These are phyloP conservation scores for Camillea tinctor DNA, from an alignment of 2,329 filamentous ascomycete species.

Conservation along the genomic window DNA sequence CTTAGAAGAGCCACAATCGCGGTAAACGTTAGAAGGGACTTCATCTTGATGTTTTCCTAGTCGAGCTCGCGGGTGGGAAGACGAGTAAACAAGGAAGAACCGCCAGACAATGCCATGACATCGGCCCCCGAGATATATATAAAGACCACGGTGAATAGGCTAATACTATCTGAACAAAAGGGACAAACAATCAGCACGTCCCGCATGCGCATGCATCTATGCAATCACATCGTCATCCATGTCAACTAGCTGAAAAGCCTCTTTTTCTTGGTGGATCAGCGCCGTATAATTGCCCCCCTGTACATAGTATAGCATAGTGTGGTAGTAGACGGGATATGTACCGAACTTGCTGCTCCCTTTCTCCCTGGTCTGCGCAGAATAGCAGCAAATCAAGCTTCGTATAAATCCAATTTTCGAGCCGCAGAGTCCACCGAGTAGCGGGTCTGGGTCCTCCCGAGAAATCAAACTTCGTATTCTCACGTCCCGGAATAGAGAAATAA, in stretches of 20 bases:
- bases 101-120: neutral
- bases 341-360: too few species aligned
- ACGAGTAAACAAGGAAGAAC: neutral
- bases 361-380: neutral
- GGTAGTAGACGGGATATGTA: too few species aligned
- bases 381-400: neutral
- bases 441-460: neutral
- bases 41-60: slow-evolving; percentile 14
- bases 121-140: neutral
- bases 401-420: neutral
- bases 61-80: slow-evolving; percentile 6
- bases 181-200: neutral
- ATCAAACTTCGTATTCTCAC: neutral
- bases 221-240: neutral
- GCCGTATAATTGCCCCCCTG: neutral
- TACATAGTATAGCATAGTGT: too few species aligned
- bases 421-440: neutral
- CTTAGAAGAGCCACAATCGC: slow-evolving; percentile 9
- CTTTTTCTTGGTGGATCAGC: neutral
- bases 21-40: slow-evolving; percentile 9
- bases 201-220: too few species aligned
- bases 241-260: neutral
- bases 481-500: neutral
- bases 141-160: neutral
- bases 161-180: neutral